phyloP scores from a whole-genome alignment of 805 yeast species.

The Kazachstania bromeliacearum region DNA sequence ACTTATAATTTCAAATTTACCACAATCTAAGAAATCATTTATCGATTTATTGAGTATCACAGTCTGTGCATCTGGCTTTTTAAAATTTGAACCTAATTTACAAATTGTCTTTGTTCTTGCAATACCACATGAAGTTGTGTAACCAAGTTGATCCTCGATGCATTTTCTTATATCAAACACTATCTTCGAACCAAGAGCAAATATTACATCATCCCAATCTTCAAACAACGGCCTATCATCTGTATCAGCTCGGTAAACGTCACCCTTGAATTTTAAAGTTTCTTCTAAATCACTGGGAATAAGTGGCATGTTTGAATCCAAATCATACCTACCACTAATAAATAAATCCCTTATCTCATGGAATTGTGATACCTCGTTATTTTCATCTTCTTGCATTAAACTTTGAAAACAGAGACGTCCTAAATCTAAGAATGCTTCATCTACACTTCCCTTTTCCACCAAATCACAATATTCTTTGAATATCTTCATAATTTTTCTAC shows the following conservation, averaged over 20 bases:
- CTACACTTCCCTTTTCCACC: constrained; percentile 92
- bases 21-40: constrained; percentile 40
- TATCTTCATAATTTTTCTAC: constrained; percentile 64
- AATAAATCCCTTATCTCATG: constrained; percentile 15
- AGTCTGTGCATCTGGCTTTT: constrained; percentile 84
- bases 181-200: constrained; percentile 56
- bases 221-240: constrained; percentile 11
- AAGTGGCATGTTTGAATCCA: constrained; percentile 20
- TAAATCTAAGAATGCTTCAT: constrained; percentile 81
- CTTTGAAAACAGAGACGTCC: constrained; percentile 53
- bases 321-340: constrained; percentile 16
- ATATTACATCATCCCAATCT: constrained; percentile 79
- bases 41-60: constrained; percentile 46
- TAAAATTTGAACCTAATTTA: constrained; percentile 76
- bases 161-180: constrained; percentile 44
- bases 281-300: constrained; percentile 14
- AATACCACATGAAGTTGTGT: constrained; percentile 86
- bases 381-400: constrained; percentile 14
- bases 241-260: constrained; percentile 8
- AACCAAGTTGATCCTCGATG: constrained; percentile 51
- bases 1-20: constrained; percentile 54
- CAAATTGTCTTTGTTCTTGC: constrained; percentile 70
- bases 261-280: constrained; percentile 15
- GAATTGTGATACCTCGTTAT: not conserved
- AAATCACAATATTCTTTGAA: constrained; percentile 52